Conservation (phyloP, 2,329 filamentous ascomycete species). For the Juglanconis juglandina region DNA sequence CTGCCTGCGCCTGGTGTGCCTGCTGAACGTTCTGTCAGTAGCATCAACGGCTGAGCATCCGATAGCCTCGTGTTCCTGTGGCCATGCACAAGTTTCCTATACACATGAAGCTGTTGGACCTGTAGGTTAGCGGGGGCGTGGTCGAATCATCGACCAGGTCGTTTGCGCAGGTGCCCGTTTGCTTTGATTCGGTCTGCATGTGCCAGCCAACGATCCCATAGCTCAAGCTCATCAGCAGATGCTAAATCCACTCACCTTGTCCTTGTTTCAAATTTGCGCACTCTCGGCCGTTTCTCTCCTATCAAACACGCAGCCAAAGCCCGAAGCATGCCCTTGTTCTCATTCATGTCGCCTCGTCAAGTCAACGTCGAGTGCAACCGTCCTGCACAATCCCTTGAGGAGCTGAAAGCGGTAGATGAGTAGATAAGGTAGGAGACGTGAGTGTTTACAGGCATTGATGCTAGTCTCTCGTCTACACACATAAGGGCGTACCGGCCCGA, state of each 20-base stretch:
- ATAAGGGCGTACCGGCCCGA: neutral
- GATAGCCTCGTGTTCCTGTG: conserved; percentile 24
- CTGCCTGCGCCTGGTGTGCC: conserved; percentile 1
- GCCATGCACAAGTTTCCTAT: conserved; percentile 26
- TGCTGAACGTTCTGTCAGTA: neutral
- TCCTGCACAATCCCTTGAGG: neutral
- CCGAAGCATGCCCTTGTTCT: conserved; percentile 2
- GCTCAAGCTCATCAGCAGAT: conserved; percentile 14
- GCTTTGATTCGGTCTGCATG: conserved; percentile 29
- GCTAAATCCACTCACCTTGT: conserved; percentile 5
- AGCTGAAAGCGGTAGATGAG: neutral
- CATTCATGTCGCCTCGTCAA: neutral
- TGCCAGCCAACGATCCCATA: conserved; percentile 25
- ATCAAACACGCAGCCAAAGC: neutral
- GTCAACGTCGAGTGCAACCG: neutral
- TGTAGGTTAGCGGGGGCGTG: conserved; percentile 21
- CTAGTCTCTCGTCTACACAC: neutral
- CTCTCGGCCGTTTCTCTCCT: conserved; percentile 14
- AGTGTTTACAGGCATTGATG: neutral
- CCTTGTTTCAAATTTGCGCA: conserved; percentile 12
- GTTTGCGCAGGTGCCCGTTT: conserved; percentile 39
- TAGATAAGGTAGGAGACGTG: neutral
- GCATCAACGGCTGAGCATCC: conserved; percentile 4
- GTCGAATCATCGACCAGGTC: conserved; percentile 25
- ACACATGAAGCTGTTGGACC: conserved; percentile 24